Conservation (phyloP, 306 rosid species). For the Dalbergia cochinchinensis region DNA sequence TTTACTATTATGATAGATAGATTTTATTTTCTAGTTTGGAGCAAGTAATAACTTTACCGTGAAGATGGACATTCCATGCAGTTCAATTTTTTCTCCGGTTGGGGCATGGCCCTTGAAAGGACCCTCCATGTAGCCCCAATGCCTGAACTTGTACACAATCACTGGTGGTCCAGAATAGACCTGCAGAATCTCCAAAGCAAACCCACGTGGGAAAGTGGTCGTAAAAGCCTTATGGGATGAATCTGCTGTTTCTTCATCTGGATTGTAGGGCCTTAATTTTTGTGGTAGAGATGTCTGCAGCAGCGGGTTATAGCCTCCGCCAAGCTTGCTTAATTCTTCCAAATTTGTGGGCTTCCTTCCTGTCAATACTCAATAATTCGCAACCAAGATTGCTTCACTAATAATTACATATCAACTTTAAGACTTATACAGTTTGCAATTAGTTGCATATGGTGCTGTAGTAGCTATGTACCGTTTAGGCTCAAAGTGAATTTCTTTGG, state of each 20-base stretch:
- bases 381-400: neutral
- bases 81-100: conserved; percentile 57
- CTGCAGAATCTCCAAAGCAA: conserved; percentile 65
- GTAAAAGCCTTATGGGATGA: conserved; percentile 60
- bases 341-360: conserved; percentile 56
- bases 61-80: conserved; percentile 64
- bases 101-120: conserved; percentile 75
- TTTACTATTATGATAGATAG: neutral
- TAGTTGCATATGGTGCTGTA: no score
- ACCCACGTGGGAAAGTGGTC: conserved; percentile 72
- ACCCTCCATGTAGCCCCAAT: conserved; percentile 85
- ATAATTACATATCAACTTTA: no score
- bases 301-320: conserved; percentile 69
- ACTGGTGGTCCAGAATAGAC: conserved; percentile 69
- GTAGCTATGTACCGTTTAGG: conserved; percentile 59
- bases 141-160: conserved; percentile 73
- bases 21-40: no score
- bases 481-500: conserved; percentile 58
- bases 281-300: conserved; percentile 67
- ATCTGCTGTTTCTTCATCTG: conserved; percentile 61
- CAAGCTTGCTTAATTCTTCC: conserved; percentile 61
- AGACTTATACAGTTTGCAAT: no score
- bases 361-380: conserved; percentile 6
- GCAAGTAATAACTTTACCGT: conserved; percentile 42
- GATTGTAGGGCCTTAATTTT: conserved; percentile 57